Evolutionary conservation across 495 filamentous ascomycete genomes (phyloP).

Genomic region (Neurospora intermedia): DNA sequence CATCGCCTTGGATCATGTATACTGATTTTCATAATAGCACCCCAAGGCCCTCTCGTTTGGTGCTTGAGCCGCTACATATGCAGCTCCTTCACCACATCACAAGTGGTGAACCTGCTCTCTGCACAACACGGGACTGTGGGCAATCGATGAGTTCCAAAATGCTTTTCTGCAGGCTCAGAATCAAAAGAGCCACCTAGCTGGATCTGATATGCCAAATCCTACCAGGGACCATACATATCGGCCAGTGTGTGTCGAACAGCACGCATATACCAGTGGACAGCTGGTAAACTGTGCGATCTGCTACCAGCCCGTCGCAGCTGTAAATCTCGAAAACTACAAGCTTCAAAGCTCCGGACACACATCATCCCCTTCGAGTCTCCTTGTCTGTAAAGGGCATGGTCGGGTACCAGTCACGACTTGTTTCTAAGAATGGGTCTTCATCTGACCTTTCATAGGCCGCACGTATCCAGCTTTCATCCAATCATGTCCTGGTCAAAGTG

Average conservation of each 20-base stretch:
- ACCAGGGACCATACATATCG: neutral
- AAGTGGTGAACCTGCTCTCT: neutral
- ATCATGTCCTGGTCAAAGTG: neutral
- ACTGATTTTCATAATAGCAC: neutral
- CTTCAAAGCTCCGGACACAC: neutral
- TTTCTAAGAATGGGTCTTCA: slow-evolving; percentile 12
- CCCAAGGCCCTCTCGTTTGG: neutral
- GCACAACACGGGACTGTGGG: neutral
- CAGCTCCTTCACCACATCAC: neutral
- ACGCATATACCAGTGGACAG: neutral
- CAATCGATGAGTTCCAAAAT: neutral
- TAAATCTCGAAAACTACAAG: slow-evolving; percentile 11
- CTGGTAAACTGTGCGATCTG: neutral
- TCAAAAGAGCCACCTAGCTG: neutral
- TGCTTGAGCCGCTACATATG: neutral
- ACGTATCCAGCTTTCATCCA: neutral
- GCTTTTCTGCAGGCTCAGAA: neutral
- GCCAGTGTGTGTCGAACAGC: neutral
- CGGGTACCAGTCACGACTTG: slow-evolving; percentile 1
- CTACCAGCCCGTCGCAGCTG: slow-evolving; percentile 8
- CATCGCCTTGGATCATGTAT: neutral
- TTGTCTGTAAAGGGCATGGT: neutral
- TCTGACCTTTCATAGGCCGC: neutral
- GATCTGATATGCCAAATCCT: neutral
- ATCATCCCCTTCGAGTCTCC: slow-evolving; percentile 3